Evolutionary conservation across 805 yeast species (phyloP).

Genomic region (Blastobotrys mokoenaii): DNA sequence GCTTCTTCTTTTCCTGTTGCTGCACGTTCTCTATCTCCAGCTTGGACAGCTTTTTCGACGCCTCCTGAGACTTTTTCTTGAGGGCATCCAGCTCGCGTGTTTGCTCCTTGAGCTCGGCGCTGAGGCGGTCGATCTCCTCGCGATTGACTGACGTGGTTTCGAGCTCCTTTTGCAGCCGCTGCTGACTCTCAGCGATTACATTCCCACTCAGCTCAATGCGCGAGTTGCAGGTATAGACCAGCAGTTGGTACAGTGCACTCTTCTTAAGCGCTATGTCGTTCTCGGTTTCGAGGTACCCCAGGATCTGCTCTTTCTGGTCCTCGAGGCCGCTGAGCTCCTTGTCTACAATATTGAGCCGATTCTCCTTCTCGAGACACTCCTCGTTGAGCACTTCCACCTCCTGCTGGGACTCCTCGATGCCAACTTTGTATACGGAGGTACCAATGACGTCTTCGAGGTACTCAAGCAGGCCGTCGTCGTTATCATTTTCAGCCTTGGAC

Average conservation of each 20-base stretch:
- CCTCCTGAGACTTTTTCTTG: slow-evolving; percentile 25
- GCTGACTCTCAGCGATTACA: slow-evolving; percentile 34
- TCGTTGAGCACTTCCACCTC: slow-evolving; percentile 72
- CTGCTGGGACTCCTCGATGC: slow-evolving; percentile 56
- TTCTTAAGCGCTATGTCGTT: slow-evolving; percentile 46
- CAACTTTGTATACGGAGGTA: slow-evolving; percentile 70
- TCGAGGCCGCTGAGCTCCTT: slow-evolving; percentile 62
- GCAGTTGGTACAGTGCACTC: slow-evolving; percentile 48
- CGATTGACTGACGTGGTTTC: slow-evolving; percentile 31
- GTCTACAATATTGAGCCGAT: slow-evolving; percentile 69
- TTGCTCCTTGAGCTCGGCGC: slow-evolving; percentile 14
- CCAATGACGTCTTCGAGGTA: slow-evolving; percentile 96
- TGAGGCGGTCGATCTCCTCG: slow-evolving; percentile 30
- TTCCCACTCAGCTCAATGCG: slow-evolving; percentile 34
- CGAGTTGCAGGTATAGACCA: slow-evolving; percentile 34
- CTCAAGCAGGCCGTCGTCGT: slow-evolving; percentile 89
- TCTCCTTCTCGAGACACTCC: slow-evolving; percentile 70
- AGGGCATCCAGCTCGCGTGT: slow-evolving; percentile 17
- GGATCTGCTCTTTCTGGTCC: slow-evolving; percentile 55
- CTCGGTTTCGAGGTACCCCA: slow-evolving; percentile 56
- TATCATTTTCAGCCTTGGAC: slow-evolving; percentile 86
- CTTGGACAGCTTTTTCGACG: slow-evolving; percentile 26
- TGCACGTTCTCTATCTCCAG: slow-evolving; percentile 56
- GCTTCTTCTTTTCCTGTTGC: slow-evolving; percentile 68
- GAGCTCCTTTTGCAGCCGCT: slow-evolving; percentile 37